Evolutionary conservation across 495 filamentous ascomycete genomes (phyloP).

Genomic region (Clohesyomyces aquaticus): DNA sequence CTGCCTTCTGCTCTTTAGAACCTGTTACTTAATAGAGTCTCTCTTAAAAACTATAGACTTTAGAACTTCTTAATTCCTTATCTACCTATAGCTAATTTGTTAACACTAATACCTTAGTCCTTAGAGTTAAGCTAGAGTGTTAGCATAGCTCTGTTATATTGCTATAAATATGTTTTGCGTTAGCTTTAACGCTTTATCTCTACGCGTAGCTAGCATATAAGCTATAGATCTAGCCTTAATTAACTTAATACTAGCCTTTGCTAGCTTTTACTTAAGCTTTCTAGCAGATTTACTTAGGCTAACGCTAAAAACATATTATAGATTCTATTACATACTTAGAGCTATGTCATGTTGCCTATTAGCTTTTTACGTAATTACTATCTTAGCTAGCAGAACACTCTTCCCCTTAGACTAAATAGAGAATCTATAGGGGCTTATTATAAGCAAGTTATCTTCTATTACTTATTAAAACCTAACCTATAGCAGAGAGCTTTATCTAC

Average conservation of each 20-base stretch:
- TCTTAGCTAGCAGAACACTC: slow-evolving; percentile 11
- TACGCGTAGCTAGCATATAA: slow-evolving; percentile 2
- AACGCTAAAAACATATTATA: slow-evolving; percentile 9
- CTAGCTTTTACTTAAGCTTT: slow-evolving; percentile 8
- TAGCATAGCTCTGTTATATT: slow-evolving; percentile 6
- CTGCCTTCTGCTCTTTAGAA: slow-evolving; percentile 16
- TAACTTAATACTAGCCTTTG: slow-evolving; percentile 11
- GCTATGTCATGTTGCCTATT: slow-evolving; percentile 7
- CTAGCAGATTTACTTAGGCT: slow-evolving; percentile 7
- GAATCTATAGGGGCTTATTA: slow-evolving; percentile 12
- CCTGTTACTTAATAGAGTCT: slow-evolving; percentile 8
- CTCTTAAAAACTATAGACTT: slow-evolving; percentile 13
- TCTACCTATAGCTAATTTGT: slow-evolving; percentile 9
- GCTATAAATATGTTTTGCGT: slow-evolving; percentile 13
- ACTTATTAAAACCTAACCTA: slow-evolving; percentile 4
- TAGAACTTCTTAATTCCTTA: slow-evolving; percentile 10
- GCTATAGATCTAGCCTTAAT: slow-evolving; percentile 12
- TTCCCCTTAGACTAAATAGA: slow-evolving; percentile 9
- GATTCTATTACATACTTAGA: slow-evolving; percentile 10
- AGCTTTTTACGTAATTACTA: slow-evolving; percentile 9
- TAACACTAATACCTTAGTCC: slow-evolving; percentile 8
- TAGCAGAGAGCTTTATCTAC: slow-evolving; percentile 10
- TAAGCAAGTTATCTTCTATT: slow-evolving; percentile 3
- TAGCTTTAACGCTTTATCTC: slow-evolving; percentile 11
- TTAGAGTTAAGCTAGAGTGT: slow-evolving; percentile 9